Base-by-base conservation (phyloP, 176 grass and related monocot genomes). In the Thinopyrum elongatum region DNA sequence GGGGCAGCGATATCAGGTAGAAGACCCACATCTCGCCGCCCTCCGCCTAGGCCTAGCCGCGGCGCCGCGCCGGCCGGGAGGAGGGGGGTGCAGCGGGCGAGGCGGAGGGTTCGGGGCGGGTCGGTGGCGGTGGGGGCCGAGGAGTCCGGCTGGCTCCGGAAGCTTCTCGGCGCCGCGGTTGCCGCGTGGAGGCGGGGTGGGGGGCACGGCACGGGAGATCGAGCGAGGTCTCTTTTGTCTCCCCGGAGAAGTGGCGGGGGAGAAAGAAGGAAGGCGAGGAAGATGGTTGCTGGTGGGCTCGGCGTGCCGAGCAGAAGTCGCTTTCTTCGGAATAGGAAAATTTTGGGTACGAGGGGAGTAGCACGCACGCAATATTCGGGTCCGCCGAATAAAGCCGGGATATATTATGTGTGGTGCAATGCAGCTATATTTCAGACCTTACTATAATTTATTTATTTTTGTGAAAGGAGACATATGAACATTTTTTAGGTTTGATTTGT, bases 1-100 rank as follows among this genome's bases (percentile, higher is more conserved):
- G 90, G 36, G 97, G 97, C 79, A 99, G 87, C 71, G 97, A 96
- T 79, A 99, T 96, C 80, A 99, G 83, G 86, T 99, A 99, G 78
- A 99, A 99, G 22, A 99, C 92, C 97, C 97, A 99, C 97, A 99
- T 99, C 84, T 85, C 86, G 70, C 62, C 82, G 76, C 36, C 81
- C 61, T 42, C 71, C 41, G 51, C 51, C 13, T 22, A 59, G 75
- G 42, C 74, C 0, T 76, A 73, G 66, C 89, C 60, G 38, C 34
- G 47, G 69, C 76, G 76, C 81, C 8, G 34, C 34, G 59, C 33
- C 85, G 33, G 67, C 68, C 76, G 60, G 83, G 70, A 16, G 28
- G 26, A 27, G 57, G 39, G 22, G 38, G 63, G 55, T 3, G 30
- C n/a, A 2, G 27, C 42, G 11, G 38, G 25, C 12, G 25, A 2